Base-by-base conservation (phyloP, 345 rosid genomes). In the Jatropha curcas region DNA sequence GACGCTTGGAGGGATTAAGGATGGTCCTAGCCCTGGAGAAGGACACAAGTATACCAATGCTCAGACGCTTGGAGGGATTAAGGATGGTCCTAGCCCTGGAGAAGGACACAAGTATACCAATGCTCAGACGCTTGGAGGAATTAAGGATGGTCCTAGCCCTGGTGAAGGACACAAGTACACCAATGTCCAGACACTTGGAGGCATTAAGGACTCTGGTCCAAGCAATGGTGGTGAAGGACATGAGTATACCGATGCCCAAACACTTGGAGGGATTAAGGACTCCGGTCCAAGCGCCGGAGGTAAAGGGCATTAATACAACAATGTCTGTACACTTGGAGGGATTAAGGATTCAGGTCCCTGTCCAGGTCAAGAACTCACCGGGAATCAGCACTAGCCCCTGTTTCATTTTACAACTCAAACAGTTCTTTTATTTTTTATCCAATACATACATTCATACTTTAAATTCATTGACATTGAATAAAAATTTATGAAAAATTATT, bases 221-320 rank as follows among this genome's bases (percentile, higher is more conserved):
- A 87, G 90, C 73, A n/a, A n/a, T n/a, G 88, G 87, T 0, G 88
- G 87, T n/a, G 8, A 35, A 6, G 90, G 89, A 27, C 89, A 89
- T 76, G 71, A 52, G 67, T 76, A 31, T 65, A 74, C 67, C 14
- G 70, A 80, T 31, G 22, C 73, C 7, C 33, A 6, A 0, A 68
- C 74, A 17, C 57, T 81, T 4, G 82, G 80, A 22, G 82, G 70
- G 52, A 84, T 70, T 13, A 82, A 77, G 60, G 37, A 87, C 0
- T 81, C 85, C 16, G 88, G 91, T 37, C 75, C 84, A 1, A 82
- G 79, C 68, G 66, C 86, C 5, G 82, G 79, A 4, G 63, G n/a
- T n/a, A n/a, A 22, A 3, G 73, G 58, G 33, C 34, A 73, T 45
- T 31, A 52, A 2, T 60, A 20, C 27, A 56, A 20, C 12, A 28